Percentiles rank a stretch among this genome's conserved stretches.
phyloP scores from a whole-genome alignment of 805 yeast species.

The Metschnikowia cubensis region DNA sequence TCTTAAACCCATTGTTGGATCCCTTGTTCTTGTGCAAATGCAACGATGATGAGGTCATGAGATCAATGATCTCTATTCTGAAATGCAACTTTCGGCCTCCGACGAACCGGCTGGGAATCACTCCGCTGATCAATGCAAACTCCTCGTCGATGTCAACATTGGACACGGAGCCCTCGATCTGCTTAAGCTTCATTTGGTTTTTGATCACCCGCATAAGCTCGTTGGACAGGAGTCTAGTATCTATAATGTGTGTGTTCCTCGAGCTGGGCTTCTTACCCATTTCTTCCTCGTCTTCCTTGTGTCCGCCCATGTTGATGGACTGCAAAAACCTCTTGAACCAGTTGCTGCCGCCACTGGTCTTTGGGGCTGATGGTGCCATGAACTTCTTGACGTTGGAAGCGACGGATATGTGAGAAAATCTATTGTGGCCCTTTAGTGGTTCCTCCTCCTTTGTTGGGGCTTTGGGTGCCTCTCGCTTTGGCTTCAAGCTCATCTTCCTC shows the following conservation, averaged over 20 bases:
- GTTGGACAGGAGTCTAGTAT: constrained; percentile 27
- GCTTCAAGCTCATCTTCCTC: constrained; percentile 31
- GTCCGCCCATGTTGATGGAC: constrained; percentile 17
- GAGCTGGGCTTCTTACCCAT: constrained; percentile 4
- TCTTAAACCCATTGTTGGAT: constrained; percentile 42
- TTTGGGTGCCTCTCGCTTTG: constrained; percentile 38
- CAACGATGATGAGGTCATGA: constrained; percentile 36
- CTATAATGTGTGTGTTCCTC: constrained; percentile 28
- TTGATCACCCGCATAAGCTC: constrained; percentile 34
- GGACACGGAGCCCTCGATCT: constrained; percentile 47
- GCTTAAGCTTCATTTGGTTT: constrained; percentile 42
- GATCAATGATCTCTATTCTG: constrained; percentile 40
- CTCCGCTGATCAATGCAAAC: constrained; percentile 42
- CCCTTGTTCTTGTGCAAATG: constrained; percentile 44
- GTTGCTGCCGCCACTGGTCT: constrained; percentile 12
- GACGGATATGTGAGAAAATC: constrained; percentile 37
- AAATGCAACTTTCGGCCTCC: constrained; percentile 45
- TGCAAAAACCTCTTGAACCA: constrained; percentile 41
- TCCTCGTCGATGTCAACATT: constrained; percentile 42
- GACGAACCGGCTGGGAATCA: constrained; percentile 45
- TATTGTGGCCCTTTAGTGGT: constrained; percentile 17
- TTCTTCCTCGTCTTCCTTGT: constrained; percentile 8
- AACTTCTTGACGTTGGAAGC: constrained; percentile 11
- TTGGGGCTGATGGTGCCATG: constrained; percentile 9
- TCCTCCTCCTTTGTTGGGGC: constrained; percentile 23